phyloP scores from a whole-genome alignment of 176 grass and related monocot species.

The Oryza meyeriana region DNA sequence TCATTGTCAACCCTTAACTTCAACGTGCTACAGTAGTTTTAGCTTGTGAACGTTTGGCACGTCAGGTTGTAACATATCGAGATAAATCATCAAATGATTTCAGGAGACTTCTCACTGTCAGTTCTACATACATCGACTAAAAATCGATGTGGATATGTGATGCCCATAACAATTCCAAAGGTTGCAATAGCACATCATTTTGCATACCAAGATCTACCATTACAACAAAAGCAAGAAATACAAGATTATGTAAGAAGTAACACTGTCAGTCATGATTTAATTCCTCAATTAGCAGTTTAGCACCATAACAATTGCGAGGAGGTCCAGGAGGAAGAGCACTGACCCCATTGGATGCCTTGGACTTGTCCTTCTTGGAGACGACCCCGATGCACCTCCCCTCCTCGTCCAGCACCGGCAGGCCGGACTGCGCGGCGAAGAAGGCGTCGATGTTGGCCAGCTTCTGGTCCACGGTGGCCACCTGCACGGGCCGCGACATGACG shows the following conservation, averaged over 20 bases:
- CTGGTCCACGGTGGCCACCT: conserved; percentile 45
- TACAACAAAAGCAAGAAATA: too few relatives aligned
- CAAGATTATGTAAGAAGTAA: too few relatives aligned
- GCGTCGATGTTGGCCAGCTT: conserved; percentile 51
- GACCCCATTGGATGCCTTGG: conserved; percentile 58
- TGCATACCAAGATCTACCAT: background rate
- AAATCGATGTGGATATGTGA: background rate
- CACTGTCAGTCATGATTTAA: too few relatives aligned
- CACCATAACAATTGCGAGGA: background rate
- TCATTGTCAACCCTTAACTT: background rate
- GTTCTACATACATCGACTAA: background rate
- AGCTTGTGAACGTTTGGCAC: background rate
- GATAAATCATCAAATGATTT: background rate
- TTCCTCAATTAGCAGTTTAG: background rate
- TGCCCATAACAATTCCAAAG: background rate
- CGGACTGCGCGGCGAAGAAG: conserved; percentile 53
- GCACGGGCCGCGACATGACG: conserved; percentile 64
- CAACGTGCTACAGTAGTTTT: background rate
- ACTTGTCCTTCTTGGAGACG: conserved; percentile 66
- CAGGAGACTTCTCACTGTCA: background rate
- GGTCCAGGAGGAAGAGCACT: background rate
- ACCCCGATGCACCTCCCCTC: conserved; percentile 64
- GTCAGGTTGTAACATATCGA: background rate
- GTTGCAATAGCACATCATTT: background rate
- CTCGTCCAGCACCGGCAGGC: conserved; percentile 55